Conservation (phyloP, 768 basidiomycete genomes). For the Phylloporus rhodoxanthus region DNA sequence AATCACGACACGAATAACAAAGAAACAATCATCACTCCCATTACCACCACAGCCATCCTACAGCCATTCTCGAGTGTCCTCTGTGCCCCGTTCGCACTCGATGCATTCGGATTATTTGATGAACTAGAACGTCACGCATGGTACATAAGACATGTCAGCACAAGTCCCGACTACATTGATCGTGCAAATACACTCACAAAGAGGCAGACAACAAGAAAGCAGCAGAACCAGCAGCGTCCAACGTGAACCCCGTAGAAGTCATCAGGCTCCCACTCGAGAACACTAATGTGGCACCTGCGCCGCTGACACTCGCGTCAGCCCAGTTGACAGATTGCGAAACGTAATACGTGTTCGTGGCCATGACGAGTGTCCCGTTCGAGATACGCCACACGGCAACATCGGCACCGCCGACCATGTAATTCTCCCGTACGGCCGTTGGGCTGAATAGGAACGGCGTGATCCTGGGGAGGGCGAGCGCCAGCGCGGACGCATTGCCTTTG, state of each 20-base stretch:
- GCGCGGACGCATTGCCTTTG: constrained; percentile 45
- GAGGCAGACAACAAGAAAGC: constrained; percentile 11
- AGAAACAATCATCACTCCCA: neutral
- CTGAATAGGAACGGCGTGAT: constrained; percentile 46
- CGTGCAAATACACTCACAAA: constrained; percentile 10
- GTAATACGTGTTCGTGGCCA: constrained; percentile 49
- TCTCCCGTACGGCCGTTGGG: constrained; percentile 36
- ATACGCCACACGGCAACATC: constrained; percentile 51
- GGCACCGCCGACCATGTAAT: constrained; percentile 36
- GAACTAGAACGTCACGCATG: neutral
- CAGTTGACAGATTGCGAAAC: constrained; percentile 31
- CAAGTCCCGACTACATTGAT: neutral
- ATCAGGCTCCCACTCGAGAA: constrained; percentile 13
- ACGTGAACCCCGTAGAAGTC: constrained; percentile 13
- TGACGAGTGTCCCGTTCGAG: constrained; percentile 39
- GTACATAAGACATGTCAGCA: neutral
- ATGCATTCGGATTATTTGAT: neutral
- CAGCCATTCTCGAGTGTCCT: neutral
- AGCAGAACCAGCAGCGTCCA: constrained; percentile 17
- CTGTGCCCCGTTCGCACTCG: neutral
- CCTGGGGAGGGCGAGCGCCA: constrained; percentile 41
- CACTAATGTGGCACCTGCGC: neutral
- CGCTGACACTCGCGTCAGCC: constrained; percentile 20
- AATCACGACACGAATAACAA: constrained; percentile 1
- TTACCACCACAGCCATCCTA: neutral